Evolutionary conservation across 495 filamentous ascomycete genomes (phyloP).

Genomic region (Penicillium silybi): DNA sequence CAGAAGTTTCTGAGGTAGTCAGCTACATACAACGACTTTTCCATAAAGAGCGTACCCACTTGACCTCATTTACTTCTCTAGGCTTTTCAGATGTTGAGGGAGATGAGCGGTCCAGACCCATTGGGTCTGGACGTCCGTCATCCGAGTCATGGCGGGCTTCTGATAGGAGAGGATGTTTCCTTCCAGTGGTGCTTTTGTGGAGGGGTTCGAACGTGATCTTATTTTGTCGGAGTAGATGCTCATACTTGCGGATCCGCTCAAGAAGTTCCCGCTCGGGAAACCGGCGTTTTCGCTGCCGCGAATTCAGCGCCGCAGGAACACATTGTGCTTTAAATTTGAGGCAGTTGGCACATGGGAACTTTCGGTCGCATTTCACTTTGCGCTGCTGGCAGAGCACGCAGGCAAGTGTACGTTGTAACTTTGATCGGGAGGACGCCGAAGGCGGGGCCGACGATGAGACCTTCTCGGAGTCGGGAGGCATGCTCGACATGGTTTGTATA

Average conservation of each 20-base stretch:
- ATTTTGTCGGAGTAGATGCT: slow-evolving; percentile 48
- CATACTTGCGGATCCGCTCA: slow-evolving; percentile 49
- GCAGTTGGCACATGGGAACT: slow-evolving; percentile 53
- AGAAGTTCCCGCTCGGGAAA: slow-evolving; percentile 55
- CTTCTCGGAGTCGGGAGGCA: background rate
- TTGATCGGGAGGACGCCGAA: background rate
- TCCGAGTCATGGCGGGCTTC: slow-evolving; percentile 19
- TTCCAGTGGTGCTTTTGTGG: slow-evolving; percentile 21
- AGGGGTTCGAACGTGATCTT: slow-evolving; percentile 51
- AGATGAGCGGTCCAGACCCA: slow-evolving; percentile 8
- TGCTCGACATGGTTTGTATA: background rate
- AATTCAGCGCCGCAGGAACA: slow-evolving; percentile 40
- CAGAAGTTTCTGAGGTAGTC: slow-evolving; percentile 37
- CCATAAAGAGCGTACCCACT: slow-evolving; percentile 28
- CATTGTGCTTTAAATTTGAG: slow-evolving; percentile 38
- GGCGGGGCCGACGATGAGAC: background rate
- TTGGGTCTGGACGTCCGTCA: slow-evolving; percentile 14
- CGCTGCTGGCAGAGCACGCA: slow-evolving; percentile 56
- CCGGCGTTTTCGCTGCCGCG: slow-evolving; percentile 43
- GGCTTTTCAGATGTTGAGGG: slow-evolving; percentile 23
- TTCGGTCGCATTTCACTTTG: slow-evolving; percentile 56
- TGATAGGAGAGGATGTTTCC: background rate
- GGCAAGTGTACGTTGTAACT: slow-evolving; percentile 48
- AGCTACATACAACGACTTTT: background rate
- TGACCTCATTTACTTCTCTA: slow-evolving; percentile 33